Percentiles rank a stretch among this genome's conserved stretches.
Conservation (phyloP, 2,329 filamentous ascomycete genomes). For the Botrytis fabae region DNA sequence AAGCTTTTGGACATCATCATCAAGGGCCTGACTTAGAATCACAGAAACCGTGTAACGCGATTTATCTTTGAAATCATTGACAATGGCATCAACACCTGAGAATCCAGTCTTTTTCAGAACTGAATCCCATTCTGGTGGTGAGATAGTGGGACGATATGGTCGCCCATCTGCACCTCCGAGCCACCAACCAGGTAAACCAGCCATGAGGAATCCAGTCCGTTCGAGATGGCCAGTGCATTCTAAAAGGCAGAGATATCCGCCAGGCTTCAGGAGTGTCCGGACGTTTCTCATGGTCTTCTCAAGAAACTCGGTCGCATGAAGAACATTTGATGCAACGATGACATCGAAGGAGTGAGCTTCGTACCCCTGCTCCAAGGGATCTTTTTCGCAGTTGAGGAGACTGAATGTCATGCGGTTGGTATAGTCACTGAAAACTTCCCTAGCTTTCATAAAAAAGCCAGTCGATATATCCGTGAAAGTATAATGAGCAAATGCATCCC, state of each 20-base stretch:
- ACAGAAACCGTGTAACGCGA: slow-evolving; percentile 11
- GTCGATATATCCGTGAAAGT: slow-evolving; percentile 36
- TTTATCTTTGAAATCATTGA: slow-evolving; percentile 14
- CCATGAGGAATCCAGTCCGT: slow-evolving; percentile 7
- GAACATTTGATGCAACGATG: slow-evolving; percentile 34
- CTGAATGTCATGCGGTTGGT: slow-evolving; percentile 11
- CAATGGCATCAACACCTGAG: slow-evolving; percentile 20
- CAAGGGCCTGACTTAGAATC: slow-evolving; percentile 22
- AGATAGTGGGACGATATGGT: slow-evolving; percentile 27
- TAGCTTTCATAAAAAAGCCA: slow-evolving; percentile 43
- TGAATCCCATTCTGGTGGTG: slow-evolving; percentile 23
- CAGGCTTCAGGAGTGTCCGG: slow-evolving; percentile 30
- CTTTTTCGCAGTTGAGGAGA: slow-evolving; percentile 5
- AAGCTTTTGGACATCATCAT: slow-evolving; percentile 22
- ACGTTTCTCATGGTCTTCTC: slow-evolving; percentile 30
- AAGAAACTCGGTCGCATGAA: slow-evolving; percentile 33
- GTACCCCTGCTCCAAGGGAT: slow-evolving; percentile 17
- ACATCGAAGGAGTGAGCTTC: slow-evolving; percentile 27
- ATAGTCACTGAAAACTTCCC: slow-evolving; percentile 17
- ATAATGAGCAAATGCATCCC: slow-evolving; percentile 27
- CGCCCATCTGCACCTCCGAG: slow-evolving; percentile 35
- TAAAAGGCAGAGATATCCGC: slow-evolving; percentile 28
- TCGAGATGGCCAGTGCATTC: slow-evolving; percentile 15
- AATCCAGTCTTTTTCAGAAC: slow-evolving; percentile 23
- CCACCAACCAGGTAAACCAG: slow-evolving; percentile 20